These are phyloP conservation scores for Tephrocybe rancida DNA, from an alignment of 768 basidiomycete species.

Conservation along the genomic window DNA sequence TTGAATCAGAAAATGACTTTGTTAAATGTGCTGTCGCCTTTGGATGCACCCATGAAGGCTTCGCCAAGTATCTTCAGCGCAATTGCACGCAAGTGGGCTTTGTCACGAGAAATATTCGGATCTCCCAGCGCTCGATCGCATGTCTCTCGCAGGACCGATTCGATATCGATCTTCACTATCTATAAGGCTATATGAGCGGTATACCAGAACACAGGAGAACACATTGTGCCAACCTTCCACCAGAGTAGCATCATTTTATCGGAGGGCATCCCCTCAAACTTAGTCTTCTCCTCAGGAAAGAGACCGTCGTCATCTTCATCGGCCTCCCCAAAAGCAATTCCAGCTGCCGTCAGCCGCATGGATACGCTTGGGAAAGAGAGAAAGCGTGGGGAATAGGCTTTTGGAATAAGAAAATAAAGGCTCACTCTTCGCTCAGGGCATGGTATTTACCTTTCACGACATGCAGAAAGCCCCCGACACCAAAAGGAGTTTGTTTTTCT, in stretches of 20 bases:
- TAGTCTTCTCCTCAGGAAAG: conserved; percentile 73
- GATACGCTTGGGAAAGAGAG: conserved; percentile 36
- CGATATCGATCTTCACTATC: conserved; percentile 90
- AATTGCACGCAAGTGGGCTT: conserved; percentile 71
- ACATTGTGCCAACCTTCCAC: conserved; percentile 63
- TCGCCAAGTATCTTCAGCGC: conserved; percentile 85
- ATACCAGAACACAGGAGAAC: background rate
- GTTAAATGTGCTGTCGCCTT: too few species aligned
- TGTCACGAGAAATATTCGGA: conserved; percentile 48
- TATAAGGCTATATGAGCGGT: conserved; percentile 24
- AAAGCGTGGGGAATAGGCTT: background rate
- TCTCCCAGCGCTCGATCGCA: conserved; percentile 80
- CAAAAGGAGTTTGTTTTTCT: conserved; percentile 67
- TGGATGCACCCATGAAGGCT: conserved; percentile 50
- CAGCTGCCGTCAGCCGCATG: conserved; percentile 84
- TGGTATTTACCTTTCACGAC: conserved; percentile 86
- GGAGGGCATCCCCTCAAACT: conserved; percentile 85
- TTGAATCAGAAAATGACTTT: too few species aligned
- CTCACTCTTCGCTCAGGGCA: conserved; percentile 89
- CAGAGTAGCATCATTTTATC: conserved; percentile 88
- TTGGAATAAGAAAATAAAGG: conserved; percentile 12
- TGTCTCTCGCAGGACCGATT: conserved; percentile 84
- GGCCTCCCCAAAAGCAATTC: conserved; percentile 92
- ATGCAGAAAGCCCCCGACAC: conserved; percentile 91
- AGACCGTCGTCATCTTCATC: conserved; percentile 79